phyloP scores from a whole-genome alignment of 805 yeast genomes.

The Zygotorulaspora chibaensis region DNA sequence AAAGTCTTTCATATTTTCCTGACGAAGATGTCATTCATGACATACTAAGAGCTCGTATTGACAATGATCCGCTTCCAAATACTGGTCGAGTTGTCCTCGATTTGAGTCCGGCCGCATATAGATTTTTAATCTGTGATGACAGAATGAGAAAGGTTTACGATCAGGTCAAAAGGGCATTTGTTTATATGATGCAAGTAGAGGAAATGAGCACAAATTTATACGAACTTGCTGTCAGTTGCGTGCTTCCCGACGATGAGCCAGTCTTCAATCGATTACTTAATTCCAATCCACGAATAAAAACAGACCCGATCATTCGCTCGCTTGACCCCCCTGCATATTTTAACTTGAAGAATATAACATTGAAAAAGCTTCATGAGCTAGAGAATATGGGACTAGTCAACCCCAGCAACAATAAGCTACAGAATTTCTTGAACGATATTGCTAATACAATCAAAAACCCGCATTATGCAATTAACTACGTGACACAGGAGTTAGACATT shows the following conservation, averaged over 20 bases:
- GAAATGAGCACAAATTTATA: conserved; percentile 57
- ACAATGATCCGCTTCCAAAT: conserved; percentile 41
- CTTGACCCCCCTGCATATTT: conserved; percentile 53
- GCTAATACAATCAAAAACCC: conserved; percentile 71
- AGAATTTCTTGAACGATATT: conserved; percentile 73
- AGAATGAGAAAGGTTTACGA: conserved; percentile 57
- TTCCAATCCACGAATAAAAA: conserved; percentile 35
- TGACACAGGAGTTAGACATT: conserved; percentile 43
- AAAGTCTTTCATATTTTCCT: conserved; percentile 42
- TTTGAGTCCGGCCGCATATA: conserved; percentile 53
- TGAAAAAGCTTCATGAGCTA: conserved; percentile 70
- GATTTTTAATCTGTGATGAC: conserved; percentile 45
- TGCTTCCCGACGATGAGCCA: conserved; percentile 56
- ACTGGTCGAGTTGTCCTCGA: conserved; percentile 40
- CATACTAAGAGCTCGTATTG: conserved; percentile 36
- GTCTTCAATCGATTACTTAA: conserved; percentile 52
- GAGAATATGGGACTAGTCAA: conserved; percentile 63
- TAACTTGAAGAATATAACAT: conserved; percentile 68
- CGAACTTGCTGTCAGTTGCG: conserved; percentile 38
- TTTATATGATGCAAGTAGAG: conserved; percentile 81
- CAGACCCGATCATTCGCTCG: conserved; percentile 42
- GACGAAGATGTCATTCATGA: conserved; percentile 53
- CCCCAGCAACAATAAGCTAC: conserved; percentile 63
- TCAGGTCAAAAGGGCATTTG: conserved; percentile 77
- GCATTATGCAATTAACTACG: conserved; percentile 45